phyloP scores from a whole-genome alignment of 768 basidiomycete species.

The Tricholoma saponaceum region DNA sequence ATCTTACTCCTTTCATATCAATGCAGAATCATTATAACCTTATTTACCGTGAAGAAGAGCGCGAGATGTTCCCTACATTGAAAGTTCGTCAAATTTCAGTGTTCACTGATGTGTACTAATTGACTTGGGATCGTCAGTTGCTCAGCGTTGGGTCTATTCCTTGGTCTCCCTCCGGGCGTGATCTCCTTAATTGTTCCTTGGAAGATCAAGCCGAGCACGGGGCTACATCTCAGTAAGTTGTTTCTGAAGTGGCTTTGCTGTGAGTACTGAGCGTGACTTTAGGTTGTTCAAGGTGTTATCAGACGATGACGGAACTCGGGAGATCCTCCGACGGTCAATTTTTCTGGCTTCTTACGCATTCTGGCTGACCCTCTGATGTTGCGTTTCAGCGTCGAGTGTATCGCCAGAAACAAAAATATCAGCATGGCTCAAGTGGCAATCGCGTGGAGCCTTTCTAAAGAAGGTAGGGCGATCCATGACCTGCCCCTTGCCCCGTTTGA shows the following conservation, averaged over 20 bases:
- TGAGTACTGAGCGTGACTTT: neutral
- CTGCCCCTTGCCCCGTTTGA: neutral
- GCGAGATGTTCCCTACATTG: constrained; percentile 59
- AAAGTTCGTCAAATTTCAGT: constrained; percentile 28
- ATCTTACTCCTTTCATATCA: constrained; percentile 57
- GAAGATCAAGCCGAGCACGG: constrained; percentile 35
- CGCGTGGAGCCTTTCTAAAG: constrained; percentile 46
- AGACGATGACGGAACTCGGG: constrained; percentile 22
- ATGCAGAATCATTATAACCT: constrained; percentile 68
- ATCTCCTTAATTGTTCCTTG: constrained; percentile 40
- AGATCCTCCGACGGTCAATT: constrained; percentile 34
- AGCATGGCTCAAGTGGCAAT: constrained; percentile 57
- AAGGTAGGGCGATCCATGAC: constrained; percentile 19
- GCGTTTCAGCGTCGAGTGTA: constrained; percentile 28
- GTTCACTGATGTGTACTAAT: too few relatives aligned
- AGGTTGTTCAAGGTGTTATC: constrained; percentile 21
- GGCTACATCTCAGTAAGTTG: constrained; percentile 29
- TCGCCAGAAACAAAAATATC: constrained; percentile 46
- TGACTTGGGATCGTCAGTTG: too few relatives aligned
- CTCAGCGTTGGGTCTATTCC: constrained; percentile 54
- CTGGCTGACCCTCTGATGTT: too few relatives aligned
- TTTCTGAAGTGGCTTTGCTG: neutral
- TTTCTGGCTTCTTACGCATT: neutral
- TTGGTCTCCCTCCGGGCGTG: constrained; percentile 55
- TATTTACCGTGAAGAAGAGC: constrained; percentile 62